Conservation (phyloP, 805 yeast species). For the Candida suzukii region DNA sequence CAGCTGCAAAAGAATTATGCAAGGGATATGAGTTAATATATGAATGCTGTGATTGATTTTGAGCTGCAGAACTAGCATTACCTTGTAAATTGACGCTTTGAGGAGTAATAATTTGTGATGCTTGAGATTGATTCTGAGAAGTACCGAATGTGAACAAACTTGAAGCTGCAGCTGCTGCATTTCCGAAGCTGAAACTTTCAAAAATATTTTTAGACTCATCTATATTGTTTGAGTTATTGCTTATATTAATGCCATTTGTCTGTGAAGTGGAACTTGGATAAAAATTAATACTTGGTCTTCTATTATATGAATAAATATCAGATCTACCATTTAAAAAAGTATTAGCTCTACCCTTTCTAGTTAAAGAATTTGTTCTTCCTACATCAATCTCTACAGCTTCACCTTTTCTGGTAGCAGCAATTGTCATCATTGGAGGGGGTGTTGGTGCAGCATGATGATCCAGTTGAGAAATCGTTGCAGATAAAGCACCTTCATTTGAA, state of each 20-base stretch:
- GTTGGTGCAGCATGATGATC: slow-evolving; percentile 31
- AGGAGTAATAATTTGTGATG: no score
- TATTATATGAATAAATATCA: background rate
- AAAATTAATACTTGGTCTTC: background rate
- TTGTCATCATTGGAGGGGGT: slow-evolving; percentile 69
- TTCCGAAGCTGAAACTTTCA: slow-evolving; percentile 17
- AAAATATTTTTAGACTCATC: slow-evolving; percentile 8
- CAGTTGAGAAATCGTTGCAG: background rate
- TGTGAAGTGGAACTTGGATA: background rate
- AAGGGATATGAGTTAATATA: no score
- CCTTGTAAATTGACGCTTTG: no score
- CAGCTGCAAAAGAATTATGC: no score
- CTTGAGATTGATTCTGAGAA: slow-evolving; percentile 6
- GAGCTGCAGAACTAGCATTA: no score
- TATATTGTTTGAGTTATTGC: background rate
- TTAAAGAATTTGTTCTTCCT: slow-evolving; percentile 20
- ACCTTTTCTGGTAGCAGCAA: slow-evolving; percentile 75
- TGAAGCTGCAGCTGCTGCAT: slow-evolving; percentile 22
- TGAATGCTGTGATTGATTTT: no score
- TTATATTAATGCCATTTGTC: background rate
- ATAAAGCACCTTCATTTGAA: background rate
- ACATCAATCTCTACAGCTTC: slow-evolving; percentile 69
- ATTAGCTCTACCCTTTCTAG: slow-evolving; percentile 16
- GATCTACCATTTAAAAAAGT: slow-evolving; percentile 11
- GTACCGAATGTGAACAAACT: slow-evolving; percentile 23